Conservation (phyloP, 2,329 filamentous ascomycete genomes). For the Ascochyta rabiei region DNA sequence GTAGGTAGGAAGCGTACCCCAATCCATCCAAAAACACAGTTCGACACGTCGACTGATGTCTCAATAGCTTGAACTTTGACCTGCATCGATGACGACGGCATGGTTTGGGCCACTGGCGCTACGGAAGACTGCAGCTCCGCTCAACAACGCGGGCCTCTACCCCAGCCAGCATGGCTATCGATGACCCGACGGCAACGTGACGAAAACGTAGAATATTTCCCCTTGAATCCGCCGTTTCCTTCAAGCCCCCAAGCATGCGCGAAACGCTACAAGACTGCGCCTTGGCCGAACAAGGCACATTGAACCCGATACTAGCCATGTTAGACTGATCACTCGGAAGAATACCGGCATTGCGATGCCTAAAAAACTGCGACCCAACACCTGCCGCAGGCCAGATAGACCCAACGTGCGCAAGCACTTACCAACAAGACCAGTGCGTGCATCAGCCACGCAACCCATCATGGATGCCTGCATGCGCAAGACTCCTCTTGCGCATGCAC, state of each 20-base stretch:
- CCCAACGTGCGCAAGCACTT: background rate
- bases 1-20: background rate
- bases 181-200: slow-evolving; percentile 1
- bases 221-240: background rate
- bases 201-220: background rate
- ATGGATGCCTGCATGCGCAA: too few species aligned
- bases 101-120: background rate
- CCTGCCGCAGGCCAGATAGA: background rate
- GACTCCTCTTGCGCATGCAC: too few species aligned
- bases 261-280: background rate
- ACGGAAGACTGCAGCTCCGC: background rate
- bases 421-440: background rate
- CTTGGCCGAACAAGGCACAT: background rate
- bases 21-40: background rate
- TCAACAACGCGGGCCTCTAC: background rate
- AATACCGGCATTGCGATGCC: background rate
- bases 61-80: slow-evolving; percentile 1
- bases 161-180: background rate
- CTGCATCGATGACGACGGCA: background rate
- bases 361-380: background rate
- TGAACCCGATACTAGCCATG: background rate
- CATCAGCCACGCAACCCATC: too few species aligned
- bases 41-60: background rate
- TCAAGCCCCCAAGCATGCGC: background rate
- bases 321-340: background rate